Evolutionary conservation across 805 yeast genomes (phyloP).

Genomic region (Spathaspora gorwiae): DNA sequence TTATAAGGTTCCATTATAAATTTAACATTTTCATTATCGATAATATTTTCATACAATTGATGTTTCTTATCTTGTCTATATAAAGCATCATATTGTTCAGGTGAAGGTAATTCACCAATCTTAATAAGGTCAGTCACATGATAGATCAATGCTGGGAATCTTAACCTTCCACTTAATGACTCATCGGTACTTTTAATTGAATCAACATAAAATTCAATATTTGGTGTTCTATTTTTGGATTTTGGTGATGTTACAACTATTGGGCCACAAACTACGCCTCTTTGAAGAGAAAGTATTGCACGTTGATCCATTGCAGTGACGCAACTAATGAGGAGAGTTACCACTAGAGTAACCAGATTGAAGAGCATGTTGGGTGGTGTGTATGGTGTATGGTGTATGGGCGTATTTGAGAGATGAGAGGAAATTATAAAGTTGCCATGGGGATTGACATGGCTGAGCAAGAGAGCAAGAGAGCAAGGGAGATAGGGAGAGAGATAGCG

Average conservation of each 20-base stretch:
- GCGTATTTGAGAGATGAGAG: no score
- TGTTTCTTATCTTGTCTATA: slow-evolving; percentile 5
- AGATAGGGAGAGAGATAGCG: no score
- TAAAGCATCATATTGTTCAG: slow-evolving; percentile 10
- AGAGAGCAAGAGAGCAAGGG: background rate
- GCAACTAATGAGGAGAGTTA: no score
- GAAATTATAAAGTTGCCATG: background rate
- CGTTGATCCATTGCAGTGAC: background rate
- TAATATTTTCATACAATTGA: slow-evolving; percentile 7
- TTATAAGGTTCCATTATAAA: slow-evolving; percentile 9
- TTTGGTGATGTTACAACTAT: background rate
- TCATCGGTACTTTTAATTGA: slow-evolving; percentile 4
- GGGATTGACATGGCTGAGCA: background rate
- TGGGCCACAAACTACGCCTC: slow-evolving; percentile 3
- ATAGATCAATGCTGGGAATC: slow-evolving; percentile 22
- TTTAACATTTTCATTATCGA: slow-evolving; percentile 11
- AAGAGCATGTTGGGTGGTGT: background rate
- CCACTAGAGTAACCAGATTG: background rate
- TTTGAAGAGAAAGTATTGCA: background rate
- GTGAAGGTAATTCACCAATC: slow-evolving; percentile 15
- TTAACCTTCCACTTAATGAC: slow-evolving; percentile 5
- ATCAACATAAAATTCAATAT: slow-evolving; percentile 10
- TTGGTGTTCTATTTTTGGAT: slow-evolving; percentile 3
- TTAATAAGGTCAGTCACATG: slow-evolving; percentile 19
- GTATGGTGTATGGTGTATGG: no score